Conservation (phyloP, 2,329 filamentous ascomycete genomes). For the Colletotrichum falcatum region DNA sequence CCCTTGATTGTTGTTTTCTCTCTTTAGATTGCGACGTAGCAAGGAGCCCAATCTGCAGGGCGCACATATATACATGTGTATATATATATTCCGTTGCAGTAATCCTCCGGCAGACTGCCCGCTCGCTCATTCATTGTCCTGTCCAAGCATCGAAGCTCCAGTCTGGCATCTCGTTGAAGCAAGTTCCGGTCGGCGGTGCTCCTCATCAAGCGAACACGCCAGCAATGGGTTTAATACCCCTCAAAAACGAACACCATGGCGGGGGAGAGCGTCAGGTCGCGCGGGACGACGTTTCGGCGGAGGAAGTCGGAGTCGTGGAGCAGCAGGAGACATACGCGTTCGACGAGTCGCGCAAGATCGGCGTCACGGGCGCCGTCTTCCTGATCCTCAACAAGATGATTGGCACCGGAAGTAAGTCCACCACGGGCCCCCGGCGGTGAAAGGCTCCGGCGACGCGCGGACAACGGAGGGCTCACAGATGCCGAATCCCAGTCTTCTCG, state of each 20-base stretch:
- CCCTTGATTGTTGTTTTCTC: background rate
- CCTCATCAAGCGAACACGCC: background rate
- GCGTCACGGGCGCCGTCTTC: conserved; percentile 64
- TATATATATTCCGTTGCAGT: too few relatives aligned
- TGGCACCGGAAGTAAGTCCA: conserved; percentile 65
- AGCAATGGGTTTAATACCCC: conserved; percentile 20
- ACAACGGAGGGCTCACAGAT: too few relatives aligned
- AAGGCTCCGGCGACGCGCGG: background rate
- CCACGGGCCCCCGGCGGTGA: background rate
- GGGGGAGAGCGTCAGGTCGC: conserved; percentile 16
- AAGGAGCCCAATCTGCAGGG: background rate
- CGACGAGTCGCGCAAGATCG: conserved; percentile 61
- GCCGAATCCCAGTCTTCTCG: conserved; percentile 59
- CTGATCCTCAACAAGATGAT: conserved; percentile 71
- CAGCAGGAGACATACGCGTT: conserved; percentile 51
- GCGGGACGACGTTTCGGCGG: background rate
- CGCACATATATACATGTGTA: conserved; percentile 32
- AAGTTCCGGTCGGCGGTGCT: background rate
- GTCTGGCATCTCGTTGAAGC: background rate
- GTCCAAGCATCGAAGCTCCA: conserved; percentile 1
- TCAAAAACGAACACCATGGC: conserved; percentile 28
- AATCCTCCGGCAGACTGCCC: too few relatives aligned
- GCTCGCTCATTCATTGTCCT: background rate
- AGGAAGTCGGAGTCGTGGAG: conserved; percentile 16
- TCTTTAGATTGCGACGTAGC: conserved; percentile 12